Evolutionary conservation across 169 alveolate species (phyloP).

Genomic region (Amoebophrya sp.): DNA sequence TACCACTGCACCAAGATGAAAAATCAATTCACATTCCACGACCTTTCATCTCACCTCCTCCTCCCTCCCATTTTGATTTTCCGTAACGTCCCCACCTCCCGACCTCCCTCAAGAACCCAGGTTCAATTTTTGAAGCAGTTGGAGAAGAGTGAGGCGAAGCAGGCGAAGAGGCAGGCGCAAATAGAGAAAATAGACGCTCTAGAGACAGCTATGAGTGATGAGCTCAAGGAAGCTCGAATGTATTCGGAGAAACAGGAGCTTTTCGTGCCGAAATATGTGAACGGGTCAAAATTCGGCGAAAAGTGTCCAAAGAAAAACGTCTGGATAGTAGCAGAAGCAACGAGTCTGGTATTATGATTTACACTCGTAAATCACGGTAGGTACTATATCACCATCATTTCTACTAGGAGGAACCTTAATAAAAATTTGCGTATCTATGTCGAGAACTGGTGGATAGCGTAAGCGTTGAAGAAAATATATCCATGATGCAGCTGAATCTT

Average conservation of each 20-base stretch:
- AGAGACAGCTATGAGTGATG: neutral
- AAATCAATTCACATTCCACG: too few species aligned
- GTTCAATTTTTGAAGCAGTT: neutral
- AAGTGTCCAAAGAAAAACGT: neutral
- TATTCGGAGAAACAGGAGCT: neutral
- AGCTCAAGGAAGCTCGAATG: neutral
- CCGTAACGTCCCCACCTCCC: neutral
- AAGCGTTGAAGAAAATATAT: too few species aligned
- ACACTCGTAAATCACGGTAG: too few species aligned
- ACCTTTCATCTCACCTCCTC: neutral
- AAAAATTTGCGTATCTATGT: too few species aligned
- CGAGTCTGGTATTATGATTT: neutral
- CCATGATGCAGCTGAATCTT: too few species aligned
- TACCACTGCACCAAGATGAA: too few species aligned
- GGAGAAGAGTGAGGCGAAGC: constrained; percentile 21
- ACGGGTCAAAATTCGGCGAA: neutral
- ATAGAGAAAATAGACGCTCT: neutral
- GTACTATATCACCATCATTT: too few species aligned
- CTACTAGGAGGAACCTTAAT: too few species aligned
- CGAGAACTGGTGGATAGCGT: too few species aligned
- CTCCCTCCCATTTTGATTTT: neutral
- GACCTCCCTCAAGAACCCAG: neutral
- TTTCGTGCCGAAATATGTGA: neutral
- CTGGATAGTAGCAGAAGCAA: constrained; percentile 5
- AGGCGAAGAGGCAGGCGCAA: neutral